Percentiles rank a stretch among this genome's conserved stretches.
Evolutionary conservation across 2,329 filamentous ascomycete species (phyloP).

Genomic region (Mycosphaerelloides madeirae): DNA sequence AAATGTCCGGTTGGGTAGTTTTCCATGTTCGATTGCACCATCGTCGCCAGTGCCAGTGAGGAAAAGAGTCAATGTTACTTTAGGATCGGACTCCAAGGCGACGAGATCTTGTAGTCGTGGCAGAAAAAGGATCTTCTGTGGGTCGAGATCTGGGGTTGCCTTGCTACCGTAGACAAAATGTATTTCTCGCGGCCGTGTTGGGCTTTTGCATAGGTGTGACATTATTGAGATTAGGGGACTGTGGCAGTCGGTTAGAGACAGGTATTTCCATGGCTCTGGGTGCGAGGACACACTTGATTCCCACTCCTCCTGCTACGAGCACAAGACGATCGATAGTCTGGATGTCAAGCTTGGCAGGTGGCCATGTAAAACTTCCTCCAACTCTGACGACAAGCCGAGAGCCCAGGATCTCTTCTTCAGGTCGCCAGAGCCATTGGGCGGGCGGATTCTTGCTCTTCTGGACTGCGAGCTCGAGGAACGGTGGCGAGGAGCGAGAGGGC

Average conservation of each 20-base stretch:
- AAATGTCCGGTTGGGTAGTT: slow-evolving; percentile 28
- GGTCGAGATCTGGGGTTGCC: slow-evolving; percentile 29
- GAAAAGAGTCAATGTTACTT: slow-evolving; percentile 29
- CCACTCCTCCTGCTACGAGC: slow-evolving; percentile 75
- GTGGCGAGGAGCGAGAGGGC: slow-evolving; percentile 22
- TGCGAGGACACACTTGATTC: slow-evolving; percentile 60
- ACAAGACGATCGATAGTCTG: slow-evolving; percentile 55
- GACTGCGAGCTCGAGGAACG: slow-evolving; percentile 72
- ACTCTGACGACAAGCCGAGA: slow-evolving; percentile 62
- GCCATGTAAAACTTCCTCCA: slow-evolving; percentile 77
- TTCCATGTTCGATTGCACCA: slow-evolving; percentile 26
- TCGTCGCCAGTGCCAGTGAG: slow-evolving; percentile 27
- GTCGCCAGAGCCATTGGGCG: slow-evolving; percentile 71
- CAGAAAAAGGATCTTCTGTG: slow-evolving; percentile 44
- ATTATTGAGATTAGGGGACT: slow-evolving; percentile 72
- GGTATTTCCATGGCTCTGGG: not conserved
- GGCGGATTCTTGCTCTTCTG: slow-evolving; percentile 67
- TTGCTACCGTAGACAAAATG: slow-evolving; percentile 61
- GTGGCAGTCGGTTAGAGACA: not conserved
- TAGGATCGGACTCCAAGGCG: slow-evolving; percentile 13
- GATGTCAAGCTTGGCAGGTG: slow-evolving; percentile 50
- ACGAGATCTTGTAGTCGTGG: slow-evolving; percentile 38
- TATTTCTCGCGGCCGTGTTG: slow-evolving; percentile 40
- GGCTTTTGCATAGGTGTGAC: slow-evolving; percentile 45
- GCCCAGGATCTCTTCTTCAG: slow-evolving; percentile 52